A percentile compares a stretch with the other conserved stretches of the same genome.
Conservation (phyloP, 805 yeast species). For the Saccharomycopsis babjevae region DNA sequence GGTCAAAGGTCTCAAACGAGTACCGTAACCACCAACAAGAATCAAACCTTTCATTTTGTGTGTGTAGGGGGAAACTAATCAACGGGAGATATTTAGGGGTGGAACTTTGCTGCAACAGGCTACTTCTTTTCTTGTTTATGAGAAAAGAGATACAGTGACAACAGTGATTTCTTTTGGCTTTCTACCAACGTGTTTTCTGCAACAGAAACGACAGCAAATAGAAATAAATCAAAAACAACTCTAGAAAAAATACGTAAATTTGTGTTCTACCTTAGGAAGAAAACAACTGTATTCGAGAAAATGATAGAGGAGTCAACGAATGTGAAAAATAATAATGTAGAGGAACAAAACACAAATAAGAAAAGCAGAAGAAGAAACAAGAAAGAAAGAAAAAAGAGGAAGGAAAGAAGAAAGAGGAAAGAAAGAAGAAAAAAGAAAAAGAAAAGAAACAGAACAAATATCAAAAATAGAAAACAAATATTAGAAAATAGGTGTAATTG, state of each 20-base stretch:
- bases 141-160: no score
- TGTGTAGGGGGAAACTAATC: background rate
- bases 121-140: no score
- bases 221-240: background rate
- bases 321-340: no score
- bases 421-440: background rate
- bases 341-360: background rate
- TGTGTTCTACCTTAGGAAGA: no score
- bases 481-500: background rate
- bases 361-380: background rate
- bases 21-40: conserved; percentile 99
- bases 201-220: no score
- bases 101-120: no score
- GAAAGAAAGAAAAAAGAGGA: background rate
- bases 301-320: no score
- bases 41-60: conserved; percentile 82
- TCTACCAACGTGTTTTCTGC: background rate
- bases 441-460: background rate
- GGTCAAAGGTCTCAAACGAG: conserved; percentile 98
- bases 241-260: background rate
- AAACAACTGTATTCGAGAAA: no score
- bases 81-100: no score
- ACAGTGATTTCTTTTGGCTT: background rate
- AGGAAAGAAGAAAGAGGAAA: background rate
- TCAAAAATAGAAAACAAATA: background rate